Evolutionary conservation across 2,329 filamentous ascomycete species (phyloP), one percentile per base, ranked within the genome.

Genomic region (Simplicillium sp.): DNA sequence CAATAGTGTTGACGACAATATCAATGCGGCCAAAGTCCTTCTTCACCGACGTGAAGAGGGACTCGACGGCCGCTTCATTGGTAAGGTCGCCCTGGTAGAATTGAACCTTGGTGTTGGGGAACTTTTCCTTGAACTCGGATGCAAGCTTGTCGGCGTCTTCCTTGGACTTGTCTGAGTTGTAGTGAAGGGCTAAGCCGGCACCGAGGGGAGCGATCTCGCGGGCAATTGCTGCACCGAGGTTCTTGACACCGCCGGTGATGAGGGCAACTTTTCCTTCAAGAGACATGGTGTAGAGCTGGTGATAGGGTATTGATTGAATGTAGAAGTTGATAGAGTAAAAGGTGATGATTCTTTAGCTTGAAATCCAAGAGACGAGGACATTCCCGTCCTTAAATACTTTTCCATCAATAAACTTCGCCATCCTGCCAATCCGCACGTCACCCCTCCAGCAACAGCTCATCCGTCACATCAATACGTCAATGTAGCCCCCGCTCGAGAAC

Each of bases 161-260:
- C 50, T 66, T 62, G 49, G 60, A 60, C 43, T 50, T 53, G 35
- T 57, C 39, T 9, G 65, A 66, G 47, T 56, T 53, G 59, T 80
- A 81, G 58, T 80, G 80, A 47, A 81, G 64, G 34, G 80, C 63
- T 31, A 82, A 70, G 48, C 61, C 70, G 50, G 71, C 72, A 28
- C 77, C 77, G 39, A 70, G 67, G 44, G 64, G 61, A 51, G 72
- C 73, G 33, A 80, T 70, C 44, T 71, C 68, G 41, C 75, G 67
- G 46, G 74, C 75, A 40, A 74, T 74, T 42, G 75, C 73, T 41
- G 68, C 64, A 20, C 77, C 78, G 46, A 81, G 80, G 44, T 77
- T 77, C 49, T 75, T 76, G 41, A 70, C 71, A 41, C 66, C 66
- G 44, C 68, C 73, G 16, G 74, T 77, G 56, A 79, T 62, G 53